Evolutionary conservation across 495 filamentous ascomycete genomes (phyloP).

Genomic region (Niebla homalea): DNA sequence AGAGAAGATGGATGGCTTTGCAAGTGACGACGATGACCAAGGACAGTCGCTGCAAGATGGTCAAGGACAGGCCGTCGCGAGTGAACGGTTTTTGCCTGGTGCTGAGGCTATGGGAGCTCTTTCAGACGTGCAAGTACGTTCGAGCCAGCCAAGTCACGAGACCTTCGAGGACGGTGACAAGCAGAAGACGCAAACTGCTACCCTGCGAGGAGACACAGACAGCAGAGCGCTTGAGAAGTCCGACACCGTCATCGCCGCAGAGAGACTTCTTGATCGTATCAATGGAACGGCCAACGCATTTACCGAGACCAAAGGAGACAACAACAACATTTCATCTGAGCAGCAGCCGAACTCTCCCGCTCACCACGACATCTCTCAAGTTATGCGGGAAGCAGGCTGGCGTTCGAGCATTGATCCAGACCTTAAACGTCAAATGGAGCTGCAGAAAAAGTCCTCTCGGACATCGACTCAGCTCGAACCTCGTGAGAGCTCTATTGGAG

Average conservation of each 20-base stretch:
- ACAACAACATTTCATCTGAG: background rate
- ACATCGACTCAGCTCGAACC: background rate
- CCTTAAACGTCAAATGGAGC: conserved; percentile 12
- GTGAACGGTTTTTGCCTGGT: too few relatives aligned
- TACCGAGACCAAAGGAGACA: background rate
- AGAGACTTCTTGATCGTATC: background rate
- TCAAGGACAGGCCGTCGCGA: too few relatives aligned
- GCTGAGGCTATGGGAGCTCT: too few relatives aligned
- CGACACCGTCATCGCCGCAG: background rate
- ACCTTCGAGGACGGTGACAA: conserved; percentile 1
- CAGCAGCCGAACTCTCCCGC: conserved; percentile 13
- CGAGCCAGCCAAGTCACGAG: too few relatives aligned
- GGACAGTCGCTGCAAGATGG: too few relatives aligned
- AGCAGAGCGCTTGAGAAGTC: too few relatives aligned
- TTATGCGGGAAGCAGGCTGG: conserved; percentile 30
- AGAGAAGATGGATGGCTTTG: background rate
- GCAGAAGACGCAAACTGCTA: background rate
- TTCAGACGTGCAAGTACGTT: too few relatives aligned
- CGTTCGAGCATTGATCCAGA: conserved; percentile 25
- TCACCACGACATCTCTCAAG: conserved; percentile 21
- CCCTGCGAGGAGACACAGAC: background rate
- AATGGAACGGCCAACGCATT: background rate
- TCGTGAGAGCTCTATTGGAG: conserved; percentile 6
- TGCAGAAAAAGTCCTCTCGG: too few relatives aligned
- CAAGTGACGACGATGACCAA: too few relatives aligned